Base-by-base conservation (phyloP, 1,284 basidiomycete genomes). In the Pascua sp. region DNA sequence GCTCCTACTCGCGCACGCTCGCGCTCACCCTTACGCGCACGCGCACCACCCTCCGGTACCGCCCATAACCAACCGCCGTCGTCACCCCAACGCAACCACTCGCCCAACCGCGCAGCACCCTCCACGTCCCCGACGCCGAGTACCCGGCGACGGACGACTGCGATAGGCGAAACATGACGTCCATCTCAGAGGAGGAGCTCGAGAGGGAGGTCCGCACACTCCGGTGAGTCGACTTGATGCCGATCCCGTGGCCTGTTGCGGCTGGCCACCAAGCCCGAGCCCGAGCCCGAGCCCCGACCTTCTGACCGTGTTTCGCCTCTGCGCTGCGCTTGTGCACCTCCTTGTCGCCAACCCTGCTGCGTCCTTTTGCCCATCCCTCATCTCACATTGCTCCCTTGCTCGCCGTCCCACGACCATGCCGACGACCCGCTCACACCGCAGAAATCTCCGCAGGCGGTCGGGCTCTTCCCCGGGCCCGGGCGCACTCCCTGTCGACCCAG, bases 131-230 rank as follows among this genome's bases (percentile, higher is more conserved):
- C 24, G 24, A 32, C 24, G 24, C 24, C 24, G 24, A 32, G 24
- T 32, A 32, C 24, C 24, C 24, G 24, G 24, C 24, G 24, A 16
- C 42, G 51, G 39, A 38, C 44, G 42, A 37, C 47, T 39, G 47
- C 41, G 43, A 45, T 38, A 11, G 16, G 47, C 51, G 49, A 49
- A 54, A 53, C 49, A 63, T 63, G 61, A 43, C 56, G 36, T 62
- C 67, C 54, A 72, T 77, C 53, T 72, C 90, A 38, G 83, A 88
- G 67, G 84, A 86, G 71, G 89, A 91, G 79, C 90, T 91, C 68
- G 86, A 88, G 76, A 84, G 89, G 65, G 90, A 92, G 80, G 85
- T 90, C 45, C 88, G 90, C 75, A 88, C 88, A 41, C 81, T 93
- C 53, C 83, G 71, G 76, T 77, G 53, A 50, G 75, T 69, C 11